Base-by-base conservation (phyloP, 192 early-diverging fungal species). In the Linnemannia hyalina region DNA sequence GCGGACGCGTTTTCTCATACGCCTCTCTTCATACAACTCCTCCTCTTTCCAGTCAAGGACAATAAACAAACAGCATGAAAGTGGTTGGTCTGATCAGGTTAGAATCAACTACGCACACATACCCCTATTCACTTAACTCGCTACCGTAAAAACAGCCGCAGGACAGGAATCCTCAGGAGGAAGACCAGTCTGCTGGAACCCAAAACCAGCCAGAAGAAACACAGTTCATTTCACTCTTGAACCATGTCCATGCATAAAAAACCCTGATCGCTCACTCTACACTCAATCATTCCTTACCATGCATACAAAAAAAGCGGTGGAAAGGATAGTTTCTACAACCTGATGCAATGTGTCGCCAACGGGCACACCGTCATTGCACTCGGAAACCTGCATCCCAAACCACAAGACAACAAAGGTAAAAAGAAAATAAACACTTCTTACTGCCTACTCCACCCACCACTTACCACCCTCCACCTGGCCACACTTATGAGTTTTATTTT, bases 251-350 rank as follows among this genome's bases (percentile, higher is more conserved):
- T 52, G 3, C 23, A 52, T 32, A 38, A n/a, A 6, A 9, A 26
- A 6, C 18, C 46, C 42, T 20, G 10, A 60, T n/a, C 40, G 6
- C 22, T 20, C 5, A 52, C 52, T 8, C 4, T 29, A 8, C 38
- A 23, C n/a, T 20, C 13, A 46, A 1, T 13, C 44, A 46, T 16
- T 52, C 46, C 16, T 73, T 36, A 57, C 73, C n/a, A 36, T 36
- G 42, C 38, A 40, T 44, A 54, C 16, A 75, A 40, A 26, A 72
- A 80, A 82, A 98, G 98, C 83, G 97, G 98, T 46, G 99, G 99
- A 69, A 99, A 99, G 88, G 99, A 99, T 90, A 97, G 96, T 77
- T 95, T 94, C 78, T 98, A 95, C 89, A 98, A 97, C 82, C 93
- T 98, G 93, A 93, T 99, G 93, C 96, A 99, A 88, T 97, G 97